Conservation (phyloP, 495 filamentous ascomycete genomes). For the Penicillium goetzii region DNA sequence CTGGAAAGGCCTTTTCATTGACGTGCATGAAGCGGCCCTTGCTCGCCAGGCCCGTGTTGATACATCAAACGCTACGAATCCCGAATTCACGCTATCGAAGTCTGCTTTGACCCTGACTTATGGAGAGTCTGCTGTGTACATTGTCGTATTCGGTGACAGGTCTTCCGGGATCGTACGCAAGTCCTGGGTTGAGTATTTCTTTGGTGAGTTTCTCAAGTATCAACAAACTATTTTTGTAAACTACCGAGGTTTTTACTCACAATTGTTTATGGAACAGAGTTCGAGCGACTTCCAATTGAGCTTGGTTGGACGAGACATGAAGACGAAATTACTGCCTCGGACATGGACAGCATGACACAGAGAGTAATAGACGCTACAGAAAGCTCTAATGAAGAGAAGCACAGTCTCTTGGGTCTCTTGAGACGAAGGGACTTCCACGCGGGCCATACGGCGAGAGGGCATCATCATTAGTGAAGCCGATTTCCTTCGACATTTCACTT, state of each 20-base stretch:
- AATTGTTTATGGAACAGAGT: background rate
- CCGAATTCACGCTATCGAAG: background rate
- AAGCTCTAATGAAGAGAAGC: background rate
- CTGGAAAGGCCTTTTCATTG: background rate
- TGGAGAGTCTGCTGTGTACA: background rate
- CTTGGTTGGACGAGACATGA: background rate
- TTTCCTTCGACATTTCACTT: background rate
- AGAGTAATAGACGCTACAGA: background rate
- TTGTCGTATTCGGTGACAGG: background rate
- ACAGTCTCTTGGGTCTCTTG: too few relatives aligned
- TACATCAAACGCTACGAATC: background rate
- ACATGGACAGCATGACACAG: background rate
- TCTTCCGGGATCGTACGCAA: background rate
- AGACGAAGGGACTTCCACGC: background rate
- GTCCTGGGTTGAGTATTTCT: conserved; percentile 7
- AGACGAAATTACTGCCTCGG: background rate
- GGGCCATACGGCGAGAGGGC: background rate
- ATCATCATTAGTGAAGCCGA: background rate
- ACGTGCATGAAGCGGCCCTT: background rate
- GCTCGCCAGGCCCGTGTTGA: conserved; percentile 6
- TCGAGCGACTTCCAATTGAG: background rate
- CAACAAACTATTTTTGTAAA: background rate
- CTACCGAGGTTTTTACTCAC: background rate
- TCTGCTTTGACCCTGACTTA: background rate
- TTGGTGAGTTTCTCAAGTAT: background rate